Percentiles rank a stretch among this genome's conserved stretches.
Evolutionary conservation across 2,329 filamentous ascomycete species (phyloP).

Genomic region (Sphaerulina musiva): DNA sequence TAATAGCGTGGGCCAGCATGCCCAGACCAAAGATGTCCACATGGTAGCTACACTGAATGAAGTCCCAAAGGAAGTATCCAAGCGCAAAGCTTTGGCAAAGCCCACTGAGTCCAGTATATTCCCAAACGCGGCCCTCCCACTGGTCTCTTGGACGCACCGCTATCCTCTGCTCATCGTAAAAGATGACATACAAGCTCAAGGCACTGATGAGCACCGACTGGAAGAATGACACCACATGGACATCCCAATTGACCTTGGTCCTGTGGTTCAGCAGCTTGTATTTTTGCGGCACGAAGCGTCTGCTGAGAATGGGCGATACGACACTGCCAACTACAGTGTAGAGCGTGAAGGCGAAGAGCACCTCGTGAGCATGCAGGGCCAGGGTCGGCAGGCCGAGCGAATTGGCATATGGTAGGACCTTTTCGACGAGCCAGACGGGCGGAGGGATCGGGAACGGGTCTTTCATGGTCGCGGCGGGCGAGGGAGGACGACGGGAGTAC

Average conservation of each 20-base stretch:
- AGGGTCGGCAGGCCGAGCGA: conserved; percentile 57
- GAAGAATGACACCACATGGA: conserved; percentile 76
- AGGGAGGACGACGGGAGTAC: background rate
- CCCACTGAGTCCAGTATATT: conserved; percentile 65
- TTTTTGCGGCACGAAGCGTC: conserved; percentile 53
- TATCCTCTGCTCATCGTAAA: conserved; percentile 59
- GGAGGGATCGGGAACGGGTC: conserved; percentile 62
- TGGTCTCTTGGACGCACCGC: conserved; percentile 47
- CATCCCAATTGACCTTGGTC: conserved; percentile 74
- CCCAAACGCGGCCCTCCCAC: conserved; percentile 61
- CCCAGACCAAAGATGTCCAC: conserved; percentile 68
- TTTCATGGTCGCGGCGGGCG: conserved; percentile 50
- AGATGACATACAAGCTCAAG: conserved; percentile 69
- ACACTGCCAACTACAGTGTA: conserved; percentile 64
- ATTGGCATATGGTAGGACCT: conserved; percentile 59
- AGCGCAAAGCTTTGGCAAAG: conserved; percentile 70
- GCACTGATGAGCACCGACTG: conserved; percentile 67
- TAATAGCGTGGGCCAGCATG: conserved; percentile 69
- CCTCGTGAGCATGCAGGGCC: conserved; percentile 71
- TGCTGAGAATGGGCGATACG: conserved; percentile 62
- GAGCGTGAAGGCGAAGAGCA: conserved; percentile 57
- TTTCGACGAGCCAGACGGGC: conserved; percentile 50
- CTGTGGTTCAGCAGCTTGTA: conserved; percentile 57
- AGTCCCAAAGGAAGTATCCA: conserved; percentile 81
- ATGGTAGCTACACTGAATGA: conserved; percentile 62